phyloP scores from a whole-genome alignment of 768 basidiomycete species.

The Russula foetens region DNA sequence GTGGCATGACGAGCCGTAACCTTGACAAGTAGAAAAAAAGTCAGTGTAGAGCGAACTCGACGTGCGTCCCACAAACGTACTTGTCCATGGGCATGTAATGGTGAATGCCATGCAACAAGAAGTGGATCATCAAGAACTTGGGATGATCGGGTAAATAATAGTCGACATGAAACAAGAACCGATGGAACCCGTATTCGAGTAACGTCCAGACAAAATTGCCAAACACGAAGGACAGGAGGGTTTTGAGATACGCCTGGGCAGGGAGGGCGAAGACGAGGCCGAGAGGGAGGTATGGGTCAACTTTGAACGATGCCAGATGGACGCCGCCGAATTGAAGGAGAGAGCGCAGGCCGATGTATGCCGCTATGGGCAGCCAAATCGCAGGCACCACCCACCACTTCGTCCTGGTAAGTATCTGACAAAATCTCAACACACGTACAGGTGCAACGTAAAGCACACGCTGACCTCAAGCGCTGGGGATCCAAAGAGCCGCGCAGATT shows the following conservation, averaged over 20 bases:
- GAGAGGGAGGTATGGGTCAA: conserved; percentile 48
- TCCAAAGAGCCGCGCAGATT: conserved; percentile 84
- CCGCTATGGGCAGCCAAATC: conserved; percentile 84
- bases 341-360: conserved; percentile 76
- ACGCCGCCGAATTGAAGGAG: conserved; percentile 61
- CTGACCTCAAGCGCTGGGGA: conserved; percentile 71
- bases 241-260: conserved; percentile 42
- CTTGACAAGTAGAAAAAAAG: conserved; percentile 30
- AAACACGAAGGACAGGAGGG: conserved; percentile 60
- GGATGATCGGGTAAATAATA: conserved; percentile 76
- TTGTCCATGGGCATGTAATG: conserved; percentile 97
- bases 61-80: conserved; percentile 32
- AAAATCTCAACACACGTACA: neutral
- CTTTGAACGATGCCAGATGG: conserved; percentile 55
- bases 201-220: conserved; percentile 94
- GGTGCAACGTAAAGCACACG: conserved; percentile 2
- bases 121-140: conserved; percentile 76
- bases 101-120: conserved; percentile 90
- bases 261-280: conserved; percentile 41
- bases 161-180: conserved; percentile 97
- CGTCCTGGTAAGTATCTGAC: conserved; percentile 71
- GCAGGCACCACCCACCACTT: conserved; percentile 91
- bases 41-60: conserved; percentile 6
- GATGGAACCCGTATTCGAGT: conserved; percentile 87
- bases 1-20: conserved; percentile 95